A percentile compares a stretch with the other conserved stretches of the same genome.
Evolutionary conservation across 2,329 filamentous ascomycete species (phyloP).

Genomic region (Hawksworthiomyces lignivorus): DNA sequence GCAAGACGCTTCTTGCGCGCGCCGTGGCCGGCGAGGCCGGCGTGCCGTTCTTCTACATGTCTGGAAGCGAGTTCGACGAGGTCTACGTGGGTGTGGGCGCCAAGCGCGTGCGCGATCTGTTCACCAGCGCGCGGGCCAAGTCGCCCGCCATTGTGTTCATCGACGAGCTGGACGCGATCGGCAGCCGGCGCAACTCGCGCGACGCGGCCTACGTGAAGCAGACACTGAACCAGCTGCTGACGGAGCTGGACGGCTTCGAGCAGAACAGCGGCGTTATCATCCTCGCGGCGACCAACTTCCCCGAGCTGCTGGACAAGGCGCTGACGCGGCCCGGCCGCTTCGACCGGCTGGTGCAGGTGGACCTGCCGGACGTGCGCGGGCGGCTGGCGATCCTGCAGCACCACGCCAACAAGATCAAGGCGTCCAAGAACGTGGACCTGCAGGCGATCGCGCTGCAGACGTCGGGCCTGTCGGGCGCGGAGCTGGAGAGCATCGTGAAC

Average conservation of each 20-base stretch:
- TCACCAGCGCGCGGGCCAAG: conserved; percentile 27
- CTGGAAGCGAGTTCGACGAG: conserved; percentile 96
- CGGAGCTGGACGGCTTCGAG: conserved; percentile 94
- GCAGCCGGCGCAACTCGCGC: conserved; percentile 83
- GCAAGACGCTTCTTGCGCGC: conserved; percentile 90
- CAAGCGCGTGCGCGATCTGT: conserved; percentile 70
- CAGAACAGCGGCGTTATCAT: conserved; percentile 93
- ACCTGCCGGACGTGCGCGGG: conserved; percentile 85
- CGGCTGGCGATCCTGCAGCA: conserved; percentile 89
- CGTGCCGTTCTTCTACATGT: conserved; percentile 99
- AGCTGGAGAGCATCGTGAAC: conserved; percentile 94
- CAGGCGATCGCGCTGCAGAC: conserved; percentile 79
- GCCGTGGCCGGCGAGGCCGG: conserved; percentile 95
- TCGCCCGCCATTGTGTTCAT: conserved; percentile 64
- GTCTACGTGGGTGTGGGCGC: conserved; percentile 82
- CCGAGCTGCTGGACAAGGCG: conserved; percentile 88
- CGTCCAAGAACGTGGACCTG: conserved; percentile 71
- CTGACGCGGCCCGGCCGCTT: conserved; percentile 91
- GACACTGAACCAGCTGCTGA: conserved; percentile 93
- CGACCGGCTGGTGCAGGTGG: conserved; percentile 83
- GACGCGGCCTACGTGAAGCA: conserved; percentile 96
- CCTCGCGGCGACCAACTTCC: conserved; percentile 93
- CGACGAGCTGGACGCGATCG: conserved; percentile 86
- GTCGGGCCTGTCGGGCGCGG: conserved; percentile 86
- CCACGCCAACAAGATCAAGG: conserved; percentile 85